These are phyloP conservation scores for Colletotrichum sp. DNA, from an alignment of 2,329 filamentous ascomycete genomes.

Conservation along the genomic window DNA sequence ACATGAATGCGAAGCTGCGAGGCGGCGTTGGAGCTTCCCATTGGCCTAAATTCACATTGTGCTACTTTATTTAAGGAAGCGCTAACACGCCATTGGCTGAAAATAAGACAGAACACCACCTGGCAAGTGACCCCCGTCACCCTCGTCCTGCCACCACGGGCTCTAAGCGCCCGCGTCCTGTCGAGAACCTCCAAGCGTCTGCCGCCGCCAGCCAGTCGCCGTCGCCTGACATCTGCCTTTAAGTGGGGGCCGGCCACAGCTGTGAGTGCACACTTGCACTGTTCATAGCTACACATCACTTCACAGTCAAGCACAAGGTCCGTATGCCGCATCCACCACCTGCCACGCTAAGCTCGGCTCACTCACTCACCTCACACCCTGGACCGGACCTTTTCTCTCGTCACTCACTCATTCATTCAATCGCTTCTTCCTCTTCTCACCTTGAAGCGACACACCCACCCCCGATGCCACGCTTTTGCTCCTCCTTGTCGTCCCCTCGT, in stretches of 20 bases:
- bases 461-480: neutral
- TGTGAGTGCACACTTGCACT: neutral
- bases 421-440: neutral
- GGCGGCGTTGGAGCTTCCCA: conserved; percentile 13
- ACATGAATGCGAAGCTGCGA: neutral
- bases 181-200: neutral
- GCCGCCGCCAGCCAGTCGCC: conserved; percentile 2
- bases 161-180: conserved; percentile 19
- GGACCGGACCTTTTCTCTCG: neutral
- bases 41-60: conserved; percentile 35
- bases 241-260: neutral
- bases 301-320: neutral
- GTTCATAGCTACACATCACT: neutral
- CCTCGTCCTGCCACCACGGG: neutral
- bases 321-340: neutral
- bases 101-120: neutral
- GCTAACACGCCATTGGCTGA: conserved; percentile 30
- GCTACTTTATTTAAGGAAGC: conserved; percentile 28
- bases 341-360: conserved; percentile 9
- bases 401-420: neutral
- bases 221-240: conserved; percentile 12
- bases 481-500: neutral
- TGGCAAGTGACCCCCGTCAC: neutral
- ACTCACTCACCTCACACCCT: conserved; percentile 15
- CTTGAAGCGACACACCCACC: neutral